Conservation (phyloP, 2,329 filamentous ascomycete species). For the Macrophomina phaseolina region DNA sequence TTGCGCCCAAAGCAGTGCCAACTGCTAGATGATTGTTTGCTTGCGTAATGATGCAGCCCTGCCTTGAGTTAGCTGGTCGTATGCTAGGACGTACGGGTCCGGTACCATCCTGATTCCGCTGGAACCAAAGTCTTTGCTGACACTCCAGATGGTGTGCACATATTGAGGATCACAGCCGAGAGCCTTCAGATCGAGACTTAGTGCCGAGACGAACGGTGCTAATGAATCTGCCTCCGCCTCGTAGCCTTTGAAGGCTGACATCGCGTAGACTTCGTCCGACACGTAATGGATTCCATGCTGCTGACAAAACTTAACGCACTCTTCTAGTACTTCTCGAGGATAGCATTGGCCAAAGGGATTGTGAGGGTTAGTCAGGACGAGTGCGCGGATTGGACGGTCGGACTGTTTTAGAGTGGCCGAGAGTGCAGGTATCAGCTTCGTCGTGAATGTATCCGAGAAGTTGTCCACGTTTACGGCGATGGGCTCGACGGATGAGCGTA, state of each 20-base stretch:
- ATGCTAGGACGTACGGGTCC: neutral
- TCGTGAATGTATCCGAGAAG: constrained; percentile 30
- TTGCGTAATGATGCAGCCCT: constrained; percentile 27
- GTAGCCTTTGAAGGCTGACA: constrained; percentile 34
- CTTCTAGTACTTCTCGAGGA: constrained; percentile 32
- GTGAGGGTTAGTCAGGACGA: constrained; percentile 53
- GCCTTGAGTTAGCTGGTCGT: constrained; percentile 24
- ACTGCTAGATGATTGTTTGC: constrained; percentile 31
- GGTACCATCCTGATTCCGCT: constrained; percentile 38
- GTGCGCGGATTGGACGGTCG: constrained; percentile 39
- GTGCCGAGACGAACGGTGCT: constrained; percentile 33
- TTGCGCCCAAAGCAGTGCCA: constrained; percentile 31
- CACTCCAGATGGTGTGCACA: constrained; percentile 42
- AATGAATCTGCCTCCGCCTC: neutral
- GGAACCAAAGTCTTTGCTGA: constrained; percentile 43
- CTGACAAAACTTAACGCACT: constrained; percentile 37
- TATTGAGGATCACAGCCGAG: constrained; percentile 30
- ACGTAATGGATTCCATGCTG: constrained; percentile 41
- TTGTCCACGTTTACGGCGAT: constrained; percentile 31
- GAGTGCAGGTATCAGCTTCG: constrained; percentile 29
- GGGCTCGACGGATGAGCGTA: constrained; percentile 30
- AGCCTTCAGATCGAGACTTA: constrained; percentile 32
- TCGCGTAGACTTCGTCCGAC: constrained; percentile 45
- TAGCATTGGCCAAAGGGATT: constrained; percentile 48
- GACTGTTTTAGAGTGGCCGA: constrained; percentile 30